These are phyloP conservation scores for Leccinellum luteum DNA, from an alignment of 768 basidiomycete species.

Conservation along the genomic window DNA sequence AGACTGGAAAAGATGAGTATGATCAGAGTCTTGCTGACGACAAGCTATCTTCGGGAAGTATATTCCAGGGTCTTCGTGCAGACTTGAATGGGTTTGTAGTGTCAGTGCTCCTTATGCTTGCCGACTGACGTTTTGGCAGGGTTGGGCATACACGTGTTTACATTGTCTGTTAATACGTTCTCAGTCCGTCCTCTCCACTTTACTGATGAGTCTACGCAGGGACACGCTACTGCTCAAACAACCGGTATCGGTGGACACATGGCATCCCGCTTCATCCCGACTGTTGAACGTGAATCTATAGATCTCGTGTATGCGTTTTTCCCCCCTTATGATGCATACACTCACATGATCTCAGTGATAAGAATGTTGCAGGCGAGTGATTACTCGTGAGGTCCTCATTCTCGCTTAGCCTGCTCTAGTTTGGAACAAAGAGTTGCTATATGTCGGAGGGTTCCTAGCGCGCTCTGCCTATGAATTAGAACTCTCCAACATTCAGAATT, in stretches of 20 bases:
- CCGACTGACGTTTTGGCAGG: slow-evolving; percentile 4
- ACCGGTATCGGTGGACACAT: slow-evolving; percentile 18
- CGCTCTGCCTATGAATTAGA: slow-evolving; percentile 12
- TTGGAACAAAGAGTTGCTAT: slow-evolving; percentile 77
- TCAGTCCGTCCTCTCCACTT: not conserved
- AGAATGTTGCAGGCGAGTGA: slow-evolving; percentile 5
- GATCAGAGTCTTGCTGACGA: slow-evolving; percentile 73
- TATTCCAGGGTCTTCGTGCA: slow-evolving; percentile 85
- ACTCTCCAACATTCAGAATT: slow-evolving; percentile 21
- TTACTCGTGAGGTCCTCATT: not conserved
- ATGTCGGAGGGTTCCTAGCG: slow-evolving; percentile 10
- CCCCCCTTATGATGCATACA: not conserved
- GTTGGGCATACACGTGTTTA: slow-evolving; percentile 13
- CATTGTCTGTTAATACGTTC: not conserved
- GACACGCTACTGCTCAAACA: slow-evolving; percentile 13
- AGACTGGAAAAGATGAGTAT: slow-evolving; percentile 84
- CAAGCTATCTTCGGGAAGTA: slow-evolving; percentile 63
- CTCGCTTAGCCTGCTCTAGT: slow-evolving; percentile 37
- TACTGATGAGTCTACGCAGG: not conserved
- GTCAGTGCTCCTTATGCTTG: not conserved
- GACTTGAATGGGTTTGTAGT: slow-evolving; percentile 72
- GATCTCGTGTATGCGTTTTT: slow-evolving; percentile 10
- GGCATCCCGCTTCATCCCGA: slow-evolving; percentile 16
- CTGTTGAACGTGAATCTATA: slow-evolving; percentile 17
- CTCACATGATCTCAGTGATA: slow-evolving; percentile 3